phyloP scores from a whole-genome alignment of 2,329 filamentous ascomycete species.

The Colletotrichum sp. region DNA sequence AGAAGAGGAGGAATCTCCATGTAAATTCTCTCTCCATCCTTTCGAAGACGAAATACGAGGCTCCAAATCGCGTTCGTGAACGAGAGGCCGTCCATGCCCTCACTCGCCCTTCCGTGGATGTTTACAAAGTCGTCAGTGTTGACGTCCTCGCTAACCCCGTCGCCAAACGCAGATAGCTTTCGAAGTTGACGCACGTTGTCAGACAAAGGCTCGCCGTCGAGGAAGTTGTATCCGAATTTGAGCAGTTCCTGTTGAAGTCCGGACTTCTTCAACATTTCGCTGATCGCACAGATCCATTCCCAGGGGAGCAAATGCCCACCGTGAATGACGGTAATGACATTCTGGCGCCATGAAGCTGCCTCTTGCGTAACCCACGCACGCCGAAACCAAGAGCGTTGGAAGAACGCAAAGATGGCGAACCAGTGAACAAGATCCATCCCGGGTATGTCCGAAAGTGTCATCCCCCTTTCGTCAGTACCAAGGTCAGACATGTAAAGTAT shows the following conservation, averaged over 20 bases:
- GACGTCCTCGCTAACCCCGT: neutral
- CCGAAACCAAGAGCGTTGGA: neutral
- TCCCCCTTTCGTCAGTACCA: neutral
- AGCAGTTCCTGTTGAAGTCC: neutral
- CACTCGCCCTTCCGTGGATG: neutral
- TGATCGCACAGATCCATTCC: neutral
- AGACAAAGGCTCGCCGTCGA: neutral
- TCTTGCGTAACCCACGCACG: neutral
- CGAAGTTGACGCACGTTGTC: neutral
- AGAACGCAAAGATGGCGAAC: neutral
- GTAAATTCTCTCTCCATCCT: neutral
- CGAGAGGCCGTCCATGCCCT: neutral
- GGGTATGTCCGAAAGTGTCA: neutral
- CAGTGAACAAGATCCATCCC: neutral
- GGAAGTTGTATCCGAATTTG: neutral
- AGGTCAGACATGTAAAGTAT: neutral
- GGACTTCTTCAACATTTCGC: neutral
- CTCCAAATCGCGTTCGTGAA: neutral
- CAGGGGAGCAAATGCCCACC: neutral
- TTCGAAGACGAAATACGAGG: neutral
- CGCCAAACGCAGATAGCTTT: neutral
- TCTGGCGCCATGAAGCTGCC: neutral
- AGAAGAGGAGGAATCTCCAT: neutral
- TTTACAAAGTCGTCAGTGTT: neutral
- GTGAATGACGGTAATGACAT: neutral